phyloP scores from a whole-genome alignment of 1,284 basidiomycete species.

The Pseudozyma flocculosa region DNA sequence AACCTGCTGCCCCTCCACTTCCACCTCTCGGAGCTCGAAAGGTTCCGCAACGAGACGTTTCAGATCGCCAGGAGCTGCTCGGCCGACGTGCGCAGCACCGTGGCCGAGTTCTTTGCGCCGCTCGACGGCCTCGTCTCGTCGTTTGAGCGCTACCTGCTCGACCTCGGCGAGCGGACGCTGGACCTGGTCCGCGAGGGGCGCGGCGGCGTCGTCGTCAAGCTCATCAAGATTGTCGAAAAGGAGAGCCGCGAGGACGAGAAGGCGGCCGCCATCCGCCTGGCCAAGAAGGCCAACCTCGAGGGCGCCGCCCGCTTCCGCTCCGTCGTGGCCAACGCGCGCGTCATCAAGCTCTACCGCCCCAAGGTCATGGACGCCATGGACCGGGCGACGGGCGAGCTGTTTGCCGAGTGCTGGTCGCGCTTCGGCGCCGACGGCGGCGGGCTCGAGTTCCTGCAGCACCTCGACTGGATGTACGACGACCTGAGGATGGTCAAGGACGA shows the following conservation, averaged over 20 bases:
- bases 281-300: conserved; percentile 79
- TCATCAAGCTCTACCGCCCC: conserved; percentile 93
- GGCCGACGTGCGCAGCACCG: conserved; percentile 68
- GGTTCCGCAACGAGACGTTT: conserved; percentile 72
- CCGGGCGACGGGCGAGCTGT: conserved; percentile 73
- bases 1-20: conserved; percentile 89
- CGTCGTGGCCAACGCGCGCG: conserved; percentile 65
- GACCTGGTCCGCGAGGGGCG: conserved; percentile 74
- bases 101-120: conserved; percentile 82
- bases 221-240: conserved; percentile 90
- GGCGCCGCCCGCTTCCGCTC: conserved; percentile 51
- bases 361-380: conserved; percentile 82
- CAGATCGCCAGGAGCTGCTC: conserved; percentile 64
- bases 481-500: conserved; percentile 84
- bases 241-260: conserved; percentile 94
- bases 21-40: conserved; percentile 83
- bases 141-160: conserved; percentile 85
- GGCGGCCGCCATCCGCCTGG: conserved; percentile 88
- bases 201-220: conserved; percentile 79
- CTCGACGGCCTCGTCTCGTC: conserved; percentile 75
- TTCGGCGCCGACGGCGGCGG: conserved; percentile 66
- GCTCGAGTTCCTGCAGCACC: conserved; percentile 72
- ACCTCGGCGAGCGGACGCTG: conserved; percentile 74
- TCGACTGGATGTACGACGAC: conserved; percentile 93
- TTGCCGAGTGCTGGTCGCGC: conserved; percentile 70